Conservation (phyloP, 202 grass and related monocot species). For the Digitaria exilis region DNA sequence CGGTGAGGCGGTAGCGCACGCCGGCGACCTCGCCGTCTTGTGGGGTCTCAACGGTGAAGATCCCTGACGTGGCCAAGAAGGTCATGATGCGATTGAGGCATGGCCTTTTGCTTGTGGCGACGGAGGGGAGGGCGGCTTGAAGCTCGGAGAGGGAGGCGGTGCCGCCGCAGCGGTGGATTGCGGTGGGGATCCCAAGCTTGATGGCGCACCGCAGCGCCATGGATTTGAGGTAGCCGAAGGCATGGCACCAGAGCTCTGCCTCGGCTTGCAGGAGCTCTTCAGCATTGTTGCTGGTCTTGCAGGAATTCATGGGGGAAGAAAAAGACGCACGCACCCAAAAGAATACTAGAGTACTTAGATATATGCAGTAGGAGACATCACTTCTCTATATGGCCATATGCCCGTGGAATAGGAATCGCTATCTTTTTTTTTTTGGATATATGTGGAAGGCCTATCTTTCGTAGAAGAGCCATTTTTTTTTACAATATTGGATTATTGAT, state of each 20-base stretch:
- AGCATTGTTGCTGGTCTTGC: neutral
- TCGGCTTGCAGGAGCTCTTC: neutral
- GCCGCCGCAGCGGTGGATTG: neutral
- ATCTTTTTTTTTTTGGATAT: too few species aligned
- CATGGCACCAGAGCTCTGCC: neutral
- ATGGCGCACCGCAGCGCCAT: neutral
- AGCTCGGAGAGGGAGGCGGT: neutral
- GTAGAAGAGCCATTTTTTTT: too few species aligned
- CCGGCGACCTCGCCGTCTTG: fast-evolving
- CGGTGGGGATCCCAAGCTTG: neutral
- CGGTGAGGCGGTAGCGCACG: neutral
- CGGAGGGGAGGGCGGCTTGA: neutral
- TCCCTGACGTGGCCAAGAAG: neutral
- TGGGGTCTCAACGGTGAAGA: neutral
- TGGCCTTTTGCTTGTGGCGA: neutral
- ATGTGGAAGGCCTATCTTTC: too few species aligned
- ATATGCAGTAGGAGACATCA: too few species aligned
- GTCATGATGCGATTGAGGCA: conserved; percentile 9
- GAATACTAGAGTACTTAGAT: too few species aligned
- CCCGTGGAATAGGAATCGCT: too few species aligned
- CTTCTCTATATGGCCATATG: too few species aligned
- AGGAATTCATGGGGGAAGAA: too few species aligned
- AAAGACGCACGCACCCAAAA: too few species aligned
- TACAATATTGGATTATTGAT: too few species aligned
- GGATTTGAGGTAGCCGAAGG: neutral